These are phyloP conservation scores for Pseudogymnoascus sp. DNA, from an alignment of 2,329 filamentous ascomycete species.

Conservation along the genomic window DNA sequence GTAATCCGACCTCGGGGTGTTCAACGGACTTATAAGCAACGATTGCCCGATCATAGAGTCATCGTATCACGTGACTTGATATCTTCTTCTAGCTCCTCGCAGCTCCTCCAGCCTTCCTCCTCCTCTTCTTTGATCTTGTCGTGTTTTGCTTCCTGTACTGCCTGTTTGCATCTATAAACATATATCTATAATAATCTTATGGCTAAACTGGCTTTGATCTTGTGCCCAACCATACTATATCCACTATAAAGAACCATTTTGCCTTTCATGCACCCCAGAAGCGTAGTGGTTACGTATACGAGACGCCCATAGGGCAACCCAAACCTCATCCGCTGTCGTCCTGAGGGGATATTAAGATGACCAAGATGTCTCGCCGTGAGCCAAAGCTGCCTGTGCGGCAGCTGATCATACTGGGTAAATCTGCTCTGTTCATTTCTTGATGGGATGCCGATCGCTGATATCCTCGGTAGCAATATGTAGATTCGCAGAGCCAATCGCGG, in stretches of 20 bases:
- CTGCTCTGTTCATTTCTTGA: neutral
- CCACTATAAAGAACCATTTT: constrained; percentile 1
- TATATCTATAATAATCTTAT: constrained; percentile 6
- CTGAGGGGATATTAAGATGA: constrained; percentile 13
- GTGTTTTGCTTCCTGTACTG: neutral
- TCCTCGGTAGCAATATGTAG: constrained; percentile 59
- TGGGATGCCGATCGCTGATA: constrained; percentile 1
- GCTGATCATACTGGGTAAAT: constrained; percentile 68
- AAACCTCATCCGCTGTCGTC: neutral
- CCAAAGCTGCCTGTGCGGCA: constrained; percentile 70
- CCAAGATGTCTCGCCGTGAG: constrained; percentile 26
- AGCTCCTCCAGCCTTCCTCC: neutral
- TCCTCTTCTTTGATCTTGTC: neutral
- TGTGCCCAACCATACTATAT: neutral
- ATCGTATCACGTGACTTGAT: neutral
- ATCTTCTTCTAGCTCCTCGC: neutral
- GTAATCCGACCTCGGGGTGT: constrained; percentile 4
- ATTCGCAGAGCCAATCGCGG: constrained; percentile 67
- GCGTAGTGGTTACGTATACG: neutral
- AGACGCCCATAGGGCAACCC: constrained; percentile 3
- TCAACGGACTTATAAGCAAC: neutral
- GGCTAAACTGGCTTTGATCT: neutral
- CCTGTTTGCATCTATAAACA: constrained; percentile 6
- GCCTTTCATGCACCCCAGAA: constrained; percentile 4
- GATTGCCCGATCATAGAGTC: neutral